Evolutionary conservation across 495 filamentous ascomycete genomes (phyloP).

Genomic region (Aspergillus conjunctus): DNA sequence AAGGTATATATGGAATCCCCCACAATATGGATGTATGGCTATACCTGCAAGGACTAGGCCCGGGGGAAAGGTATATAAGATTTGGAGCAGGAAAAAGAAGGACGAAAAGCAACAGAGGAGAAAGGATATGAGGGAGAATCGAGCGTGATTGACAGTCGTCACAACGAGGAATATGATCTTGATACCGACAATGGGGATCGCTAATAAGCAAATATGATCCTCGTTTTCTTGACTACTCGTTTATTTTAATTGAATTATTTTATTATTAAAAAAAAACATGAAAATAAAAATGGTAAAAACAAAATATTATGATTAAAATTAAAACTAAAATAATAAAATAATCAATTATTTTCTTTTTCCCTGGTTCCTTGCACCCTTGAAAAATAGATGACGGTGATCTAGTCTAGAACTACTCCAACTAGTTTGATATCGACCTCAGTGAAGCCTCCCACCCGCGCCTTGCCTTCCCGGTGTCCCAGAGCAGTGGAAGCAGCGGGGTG

Average conservation of each 20-base stretch:
- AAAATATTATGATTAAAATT: conserved; percentile 7
- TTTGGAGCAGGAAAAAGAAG: conserved; percentile 12
- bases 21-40: conserved; percentile 12
- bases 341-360: conserved; percentile 18
- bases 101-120: conserved; percentile 3
- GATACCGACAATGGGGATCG: conserved; percentile 22
- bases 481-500: conserved; percentile 35
- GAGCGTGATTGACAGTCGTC: conserved; percentile 19
- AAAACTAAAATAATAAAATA: conserved; percentile 13
- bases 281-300: conserved; percentile 14
- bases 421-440: conserved; percentile 29
- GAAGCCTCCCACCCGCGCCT: conserved; percentile 7
- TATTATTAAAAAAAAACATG: conserved; percentile 2
- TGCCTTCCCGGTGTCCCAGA: conserved; percentile 28
- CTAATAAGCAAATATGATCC: conserved; percentile 26
- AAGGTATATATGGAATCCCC: conserved; percentile 11
- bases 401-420: conserved; percentile 6
- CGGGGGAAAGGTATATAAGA: conserved; percentile 18
- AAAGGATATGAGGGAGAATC: conserved; percentile 8
- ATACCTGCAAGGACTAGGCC: background rate
- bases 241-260: conserved; percentile 11
- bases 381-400: conserved; percentile 24
- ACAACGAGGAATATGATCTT: conserved; percentile 17
- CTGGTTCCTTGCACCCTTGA: conserved; percentile 19
- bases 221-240: conserved; percentile 10